A percentile compares a stretch with the other conserved stretches of the same genome.
Conservation (phyloP, 441 rosid species). For the Erodium chrysanthum region DNA sequence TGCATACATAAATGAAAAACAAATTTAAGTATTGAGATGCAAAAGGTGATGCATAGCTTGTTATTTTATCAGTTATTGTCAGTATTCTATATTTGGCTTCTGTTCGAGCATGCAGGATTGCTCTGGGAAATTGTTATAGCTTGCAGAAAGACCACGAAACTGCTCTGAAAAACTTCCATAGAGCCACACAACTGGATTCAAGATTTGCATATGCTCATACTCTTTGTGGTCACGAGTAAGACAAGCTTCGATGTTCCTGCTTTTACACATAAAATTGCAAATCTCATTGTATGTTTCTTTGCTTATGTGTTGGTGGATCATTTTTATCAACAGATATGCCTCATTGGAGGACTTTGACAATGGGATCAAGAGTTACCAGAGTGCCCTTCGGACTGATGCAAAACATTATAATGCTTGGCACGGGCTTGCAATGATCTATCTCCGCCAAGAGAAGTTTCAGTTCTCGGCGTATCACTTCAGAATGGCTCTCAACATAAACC, state of each 20-base stretch:
- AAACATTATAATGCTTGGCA: constrained; percentile 97
- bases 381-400: constrained; percentile 73
- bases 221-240: constrained; percentile 97
- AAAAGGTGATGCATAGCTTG: no score
- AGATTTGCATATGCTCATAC: constrained; percentile 93
- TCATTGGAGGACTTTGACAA: constrained; percentile 90
- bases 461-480: constrained; percentile 91
- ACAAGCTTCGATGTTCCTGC: not conserved
- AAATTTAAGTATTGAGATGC: no score
- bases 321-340: constrained; percentile 45
- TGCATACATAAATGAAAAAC: no score
- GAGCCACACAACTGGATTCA: constrained; percentile 78
- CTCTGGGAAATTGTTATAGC: constrained; percentile 95
- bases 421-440: constrained; percentile 91
- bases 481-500: constrained; percentile 77
- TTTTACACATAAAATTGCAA: not conserved
- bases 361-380: constrained; percentile 87
- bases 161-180: constrained; percentile 81
- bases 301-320: constrained; percentile 4
- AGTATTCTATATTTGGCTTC: not conserved
- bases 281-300: not conserved
- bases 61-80: no score
- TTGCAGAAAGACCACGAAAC: constrained; percentile 98
- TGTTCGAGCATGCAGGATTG: constrained; percentile 54
- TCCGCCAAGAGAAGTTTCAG: constrained; percentile 89